These are phyloP conservation scores for Flaveria floridana DNA, from an alignment of 140 eudicot genomes.

Conservation along the genomic window DNA sequence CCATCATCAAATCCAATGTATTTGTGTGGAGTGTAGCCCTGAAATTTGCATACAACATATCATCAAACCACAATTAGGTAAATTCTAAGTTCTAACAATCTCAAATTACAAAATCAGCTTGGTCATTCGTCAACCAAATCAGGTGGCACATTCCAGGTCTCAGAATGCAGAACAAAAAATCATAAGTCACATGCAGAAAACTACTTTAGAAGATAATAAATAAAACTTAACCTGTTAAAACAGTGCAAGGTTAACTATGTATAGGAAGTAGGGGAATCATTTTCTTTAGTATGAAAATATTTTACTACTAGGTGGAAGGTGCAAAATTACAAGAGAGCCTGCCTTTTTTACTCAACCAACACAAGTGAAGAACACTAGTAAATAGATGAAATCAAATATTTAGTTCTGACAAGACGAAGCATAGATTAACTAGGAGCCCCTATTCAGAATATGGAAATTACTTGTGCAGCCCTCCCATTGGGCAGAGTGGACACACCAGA, in stretches of 20 bases:
- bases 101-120: neutral
- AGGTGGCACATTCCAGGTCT: neutral
- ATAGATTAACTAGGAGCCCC: neutral
- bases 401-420: neutral
- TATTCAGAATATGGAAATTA: constrained; percentile 31
- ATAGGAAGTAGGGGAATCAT: constrained; percentile 1
- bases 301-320: constrained; percentile 3
- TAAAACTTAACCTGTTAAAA: neutral
- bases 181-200: neutral
- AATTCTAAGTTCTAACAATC: neutral
- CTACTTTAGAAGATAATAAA: constrained; percentile 9
- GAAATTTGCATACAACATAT: constrained; percentile 19
- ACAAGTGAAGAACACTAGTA: constrained; percentile 9
- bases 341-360: neutral
- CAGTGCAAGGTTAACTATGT: constrained; percentile 4
- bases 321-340: constrained; percentile 6
- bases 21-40: constrained; percentile 76
- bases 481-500: constrained; percentile 61
- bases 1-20: constrained; percentile 81
- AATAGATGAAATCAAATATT: neutral
- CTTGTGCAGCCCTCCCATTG: constrained; percentile 77
- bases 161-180: neutral
- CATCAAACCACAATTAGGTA: constrained; percentile 2
- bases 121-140: constrained; percentile 4
- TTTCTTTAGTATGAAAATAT: neutral